Conservation (phyloP, 495 filamentous ascomycete species). For the Parachaetomium inaequale region DNA sequence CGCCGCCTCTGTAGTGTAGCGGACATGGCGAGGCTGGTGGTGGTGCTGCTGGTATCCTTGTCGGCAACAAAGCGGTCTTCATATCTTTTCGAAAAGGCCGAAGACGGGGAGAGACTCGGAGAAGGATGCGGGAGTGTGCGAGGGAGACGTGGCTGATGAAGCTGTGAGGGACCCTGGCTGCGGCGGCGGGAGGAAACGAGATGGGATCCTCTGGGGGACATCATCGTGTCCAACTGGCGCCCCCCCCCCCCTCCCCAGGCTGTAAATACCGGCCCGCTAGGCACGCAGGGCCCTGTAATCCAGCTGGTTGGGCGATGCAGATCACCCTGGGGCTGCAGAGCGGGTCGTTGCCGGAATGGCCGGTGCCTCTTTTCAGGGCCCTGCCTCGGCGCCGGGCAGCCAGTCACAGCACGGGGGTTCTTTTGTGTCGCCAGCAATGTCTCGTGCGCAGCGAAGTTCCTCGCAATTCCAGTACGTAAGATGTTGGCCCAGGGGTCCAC, state of each 20-base stretch:
- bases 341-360: constrained; percentile 25
- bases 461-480: constrained; percentile 32
- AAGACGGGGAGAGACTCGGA: neutral
- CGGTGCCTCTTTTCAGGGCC: constrained; percentile 7
- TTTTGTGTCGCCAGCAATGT: constrained; percentile 8
- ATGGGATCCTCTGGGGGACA: constrained; percentile 41
- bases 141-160: neutral
- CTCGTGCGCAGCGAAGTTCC: constrained; percentile 21
- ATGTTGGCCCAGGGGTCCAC: constrained; percentile 26
- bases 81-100: constrained; percentile 23
- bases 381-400: constrained; percentile 13
- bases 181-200: constrained; percentile 25
- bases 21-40: constrained; percentile 28
- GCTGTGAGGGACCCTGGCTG: constrained; percentile 10
- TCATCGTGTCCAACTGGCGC: constrained; percentile 30
- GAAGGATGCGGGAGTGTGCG: no score
- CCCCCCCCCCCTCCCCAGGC: constrained; percentile 20
- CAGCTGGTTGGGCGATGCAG: constrained; percentile 18
- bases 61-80: constrained; percentile 27
- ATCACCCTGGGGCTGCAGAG: constrained; percentile 18
- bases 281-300: constrained; percentile 6
- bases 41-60: constrained; percentile 10
- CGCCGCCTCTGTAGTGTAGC: constrained; percentile 19
- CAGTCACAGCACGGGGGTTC: constrained; percentile 14
- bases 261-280: constrained; percentile 9